Conservation (phyloP, 805 yeast species). For the Spencermartinsiella europaea region DNA sequence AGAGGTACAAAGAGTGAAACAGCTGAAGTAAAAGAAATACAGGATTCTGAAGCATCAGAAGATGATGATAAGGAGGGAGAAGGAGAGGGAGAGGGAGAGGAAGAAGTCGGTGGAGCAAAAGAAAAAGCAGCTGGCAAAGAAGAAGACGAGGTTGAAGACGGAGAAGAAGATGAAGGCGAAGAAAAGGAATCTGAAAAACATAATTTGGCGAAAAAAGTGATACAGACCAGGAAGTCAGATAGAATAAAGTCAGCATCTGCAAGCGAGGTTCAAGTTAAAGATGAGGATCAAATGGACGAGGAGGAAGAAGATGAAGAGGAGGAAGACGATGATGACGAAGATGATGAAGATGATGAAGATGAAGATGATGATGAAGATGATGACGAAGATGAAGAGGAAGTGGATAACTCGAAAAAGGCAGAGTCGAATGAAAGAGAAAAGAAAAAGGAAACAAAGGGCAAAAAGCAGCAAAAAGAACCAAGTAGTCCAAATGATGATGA, state of each 20-base stretch:
- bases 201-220: neutral
- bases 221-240: neutral
- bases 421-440: conserved; percentile 6
- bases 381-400: neutral
- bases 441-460: conserved; percentile 8
- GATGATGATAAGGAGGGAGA: too few relatives aligned
- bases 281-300: conserved; percentile 2
- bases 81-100: too few relatives aligned
- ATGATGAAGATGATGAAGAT: neutral
- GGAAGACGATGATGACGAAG: conserved; percentile 3
- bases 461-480: conserved; percentile 10
- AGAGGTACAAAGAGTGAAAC: too few relatives aligned
- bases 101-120: conserved; percentile 3
- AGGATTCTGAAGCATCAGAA: too few relatives aligned
- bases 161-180: too few relatives aligned
- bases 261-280: conserved; percentile 2
- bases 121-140: conserved; percentile 7
- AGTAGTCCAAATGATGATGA: too few relatives aligned
- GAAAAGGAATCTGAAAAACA: neutral
- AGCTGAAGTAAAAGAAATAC: too few relatives aligned
- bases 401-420: conserved; percentile 4
- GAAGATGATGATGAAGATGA: conserved; percentile 4
- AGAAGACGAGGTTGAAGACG: too few relatives aligned
- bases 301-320: conserved; percentile 5
- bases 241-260: neutral